Base-by-base conservation (phyloP, 208 protist species). In the Acanthamoeba lenticulata region DNA sequence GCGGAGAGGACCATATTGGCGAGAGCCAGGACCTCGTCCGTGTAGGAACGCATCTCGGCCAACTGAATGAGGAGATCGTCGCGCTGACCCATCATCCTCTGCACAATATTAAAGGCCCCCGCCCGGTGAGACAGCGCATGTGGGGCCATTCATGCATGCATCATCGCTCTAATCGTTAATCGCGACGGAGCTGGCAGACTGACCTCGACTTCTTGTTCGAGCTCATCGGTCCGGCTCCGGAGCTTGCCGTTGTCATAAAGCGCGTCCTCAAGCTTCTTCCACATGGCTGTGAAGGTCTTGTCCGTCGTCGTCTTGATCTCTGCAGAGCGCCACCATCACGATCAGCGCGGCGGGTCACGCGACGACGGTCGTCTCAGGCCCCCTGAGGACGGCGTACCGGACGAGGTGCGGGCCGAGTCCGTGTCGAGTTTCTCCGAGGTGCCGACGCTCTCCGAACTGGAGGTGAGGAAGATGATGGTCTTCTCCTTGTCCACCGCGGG, bases 191-290 rank as follows among this genome's bases (percentile, higher is more conserved):
- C 69, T 29, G 15, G 24, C 32, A 13, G 3, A 45, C 85, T 6
- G 7, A 91, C 85, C 85, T 91, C 85, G 11, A 91, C 40, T 91
- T 91, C 85, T 45, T 91, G 85, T 45, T 91, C 85, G 11, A 91
- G 52, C n/a, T 91, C 57, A 34, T 65, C 85, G 27, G n/a, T 49
- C 6, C 57, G 49, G 55, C 40, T 91, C 27, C 57, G 49, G 27
- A 91, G 85, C 52, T 91, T 91, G 1, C 38, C 85, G 32, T 69
- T 91, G 49, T 91, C 85, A n/a, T 44, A 40, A 3, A 91, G 60
- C 0, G 60, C 85, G 38, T 72, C 55, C 55, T 91, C 85, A 9
- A 91, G 60, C 85, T 91, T 91, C 60, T 91, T 91, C 85, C 85
- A 91, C 85, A 91, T 65, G 21, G 60, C 85, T 5, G 60, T 40